These are phyloP conservation scores for Mikania micrantha DNA, from an alignment of 129 eudicot species.

Conservation along the genomic window DNA sequence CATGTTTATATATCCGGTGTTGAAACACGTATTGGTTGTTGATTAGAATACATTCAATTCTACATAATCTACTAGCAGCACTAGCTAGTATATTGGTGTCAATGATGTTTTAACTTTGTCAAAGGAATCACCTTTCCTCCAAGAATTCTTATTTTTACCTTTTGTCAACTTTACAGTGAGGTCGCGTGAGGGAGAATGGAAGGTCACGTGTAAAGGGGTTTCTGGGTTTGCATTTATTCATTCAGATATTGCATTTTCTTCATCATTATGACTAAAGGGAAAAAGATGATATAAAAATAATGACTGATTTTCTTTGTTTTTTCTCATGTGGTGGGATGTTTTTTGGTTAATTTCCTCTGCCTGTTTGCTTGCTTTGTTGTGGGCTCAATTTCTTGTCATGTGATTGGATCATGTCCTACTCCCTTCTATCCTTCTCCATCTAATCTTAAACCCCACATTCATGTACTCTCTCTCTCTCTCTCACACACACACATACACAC, in stretches of 20 bases:
- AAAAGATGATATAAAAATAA: conserved; percentile 26
- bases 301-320: conserved; percentile 35
- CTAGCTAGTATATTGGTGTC: not conserved
- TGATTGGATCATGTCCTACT: conserved; percentile 34
- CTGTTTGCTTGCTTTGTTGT: conserved; percentile 31
- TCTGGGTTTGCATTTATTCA: conserved; percentile 30
- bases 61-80: not conserved
- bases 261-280: conserved; percentile 26
- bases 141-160: conserved; percentile 26
- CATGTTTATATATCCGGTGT: no score
- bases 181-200: conserved; percentile 34
- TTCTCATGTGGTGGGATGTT: conserved; percentile 38
- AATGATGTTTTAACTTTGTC: conserved; percentile 33
- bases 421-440: conserved; percentile 38
- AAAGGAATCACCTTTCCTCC: conserved; percentile 35
- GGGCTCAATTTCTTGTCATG: conserved; percentile 31
- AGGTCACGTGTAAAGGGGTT: conserved; percentile 37
- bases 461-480: conserved; percentile 18
- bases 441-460: conserved; percentile 35
- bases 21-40: no score
- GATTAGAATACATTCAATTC: no score
- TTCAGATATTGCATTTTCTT: conserved; percentile 27
- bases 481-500: conserved; percentile 12
- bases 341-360: conserved; percentile 39
- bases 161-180: conserved; percentile 30